Evolutionary conservation across 495 filamentous ascomycete genomes (phyloP), one percentile per base, ranked within the genome.

Genomic region (Podospora comata): DNA sequence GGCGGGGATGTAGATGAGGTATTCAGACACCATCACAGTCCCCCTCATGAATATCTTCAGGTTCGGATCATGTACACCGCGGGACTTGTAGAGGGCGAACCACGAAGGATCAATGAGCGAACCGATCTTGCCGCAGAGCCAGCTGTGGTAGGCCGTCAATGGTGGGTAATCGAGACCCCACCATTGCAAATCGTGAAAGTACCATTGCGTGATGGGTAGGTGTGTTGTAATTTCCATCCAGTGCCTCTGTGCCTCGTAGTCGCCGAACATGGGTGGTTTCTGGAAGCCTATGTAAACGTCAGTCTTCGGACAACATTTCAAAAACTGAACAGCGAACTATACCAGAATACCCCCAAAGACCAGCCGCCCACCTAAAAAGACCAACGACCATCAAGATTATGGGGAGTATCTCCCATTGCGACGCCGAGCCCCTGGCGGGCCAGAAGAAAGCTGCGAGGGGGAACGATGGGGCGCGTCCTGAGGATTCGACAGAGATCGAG

Each of bases 111-210:
- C 83, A 76, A 97, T 89, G 34, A 86, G 73, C 56, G 87, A 84
- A 19, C 95, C 95, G 75, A 97, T 89, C 74, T 90, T 92, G 34
- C 95, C 95, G 65, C 94, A 79, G 11, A 95, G 74, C 95, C 93
- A 97, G 83, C 93, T 97, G 78, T 99, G 95, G 77, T 98, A 97
- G 62, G 95, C 95, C 18, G 95, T 98, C 82, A 99, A 86, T 39
- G 95, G 95, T 56, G 95, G 95, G 76, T 99, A 99, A 76, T 99
- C 95, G 66, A 99, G 84, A 0, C 95, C 95, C 95, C 95, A 99
- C 88, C 96, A 99, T 71, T 94, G 83, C 65, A 98, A 80, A 75
- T 99, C 93, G 79, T 97, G 92, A 74, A 94, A 96, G 78, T 99
- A 98, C 96, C 95, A 99, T 74, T 95, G 91, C 4, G 91, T 92